A percentile compares a stretch with the other conserved stretches of the same genome.
Evolutionary conservation across 164 flowering plant species (phyloP).

Genomic region (Cinnamomum chago): DNA sequence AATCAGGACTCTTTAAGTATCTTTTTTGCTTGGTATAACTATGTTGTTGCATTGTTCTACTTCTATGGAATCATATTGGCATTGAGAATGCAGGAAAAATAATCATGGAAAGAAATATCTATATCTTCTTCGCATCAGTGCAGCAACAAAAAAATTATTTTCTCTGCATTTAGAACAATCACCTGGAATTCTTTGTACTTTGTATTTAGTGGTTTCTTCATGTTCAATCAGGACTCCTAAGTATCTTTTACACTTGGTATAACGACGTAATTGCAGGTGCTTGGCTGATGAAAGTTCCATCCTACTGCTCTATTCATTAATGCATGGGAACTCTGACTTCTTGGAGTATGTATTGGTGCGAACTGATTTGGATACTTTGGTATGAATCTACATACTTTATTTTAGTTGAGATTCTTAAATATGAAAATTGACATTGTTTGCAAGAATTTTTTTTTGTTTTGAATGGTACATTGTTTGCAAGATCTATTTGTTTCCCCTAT

Average conservation of each 20-base stretch:
- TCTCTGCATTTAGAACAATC: not conserved
- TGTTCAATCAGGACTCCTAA: not conserved
- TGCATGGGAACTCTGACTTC: slow-evolving; percentile 91
- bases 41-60: slow-evolving; percentile 20
- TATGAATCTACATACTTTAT: slow-evolving; percentile 32
- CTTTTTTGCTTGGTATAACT: not conserved
- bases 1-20: not conserved
- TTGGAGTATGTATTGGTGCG: slow-evolving; percentile 97
- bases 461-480: not conserved
- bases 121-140: no score
- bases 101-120: no score
- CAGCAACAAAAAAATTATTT: no score
- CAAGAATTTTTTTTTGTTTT: no score
- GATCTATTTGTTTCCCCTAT: no score
- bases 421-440: not conserved
- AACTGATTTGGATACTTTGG: slow-evolving; percentile 97
- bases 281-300: slow-evolving; percentile 84
- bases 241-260: not conserved
- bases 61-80: no score
- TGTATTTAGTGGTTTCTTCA: not conserved
- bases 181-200: not conserved
- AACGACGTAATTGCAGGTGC: slow-evolving; percentile 41
- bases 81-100: no score
- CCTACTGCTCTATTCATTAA: slow-evolving; percentile 73
- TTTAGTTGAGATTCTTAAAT: not conserved